These are phyloP conservation scores for Sutorius eximius DNA, from an alignment of 1,284 basidiomycete genomes.

Conservation along the genomic window DNA sequence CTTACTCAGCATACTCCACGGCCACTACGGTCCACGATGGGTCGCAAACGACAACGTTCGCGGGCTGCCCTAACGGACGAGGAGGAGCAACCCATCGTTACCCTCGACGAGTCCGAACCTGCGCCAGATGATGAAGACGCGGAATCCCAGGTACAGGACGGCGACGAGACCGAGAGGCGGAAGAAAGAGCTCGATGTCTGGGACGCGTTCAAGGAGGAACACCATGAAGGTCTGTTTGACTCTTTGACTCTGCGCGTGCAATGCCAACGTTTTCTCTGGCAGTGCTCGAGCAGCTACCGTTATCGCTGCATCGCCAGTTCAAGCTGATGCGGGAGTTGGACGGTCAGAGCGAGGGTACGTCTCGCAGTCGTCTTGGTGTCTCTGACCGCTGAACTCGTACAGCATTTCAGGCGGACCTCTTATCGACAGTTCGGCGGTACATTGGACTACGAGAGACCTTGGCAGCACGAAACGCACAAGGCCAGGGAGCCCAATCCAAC, in stretches of 20 bases:
- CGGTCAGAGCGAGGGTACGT: constrained; percentile 64
- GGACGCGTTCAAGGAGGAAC: constrained; percentile 77
- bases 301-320: constrained; percentile 81
- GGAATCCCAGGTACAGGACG: constrained; percentile 5
- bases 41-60: constrained; percentile 52
- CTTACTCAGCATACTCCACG: not conserved
- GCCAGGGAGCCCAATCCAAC: not conserved
- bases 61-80: constrained; percentile 41
- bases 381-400: constrained; percentile 8
- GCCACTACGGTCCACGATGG: constrained; percentile 13
- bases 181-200: constrained; percentile 66
- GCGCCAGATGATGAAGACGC: constrained; percentile 6
- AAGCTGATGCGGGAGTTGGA: constrained; percentile 82
- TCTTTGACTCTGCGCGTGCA: not conserved
- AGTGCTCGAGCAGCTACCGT: constrained; percentile 86
- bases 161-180: constrained; percentile 25
- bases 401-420: constrained; percentile 44
- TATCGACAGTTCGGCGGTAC: constrained; percentile 46
- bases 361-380: not conserved
- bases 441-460: constrained; percentile 38
- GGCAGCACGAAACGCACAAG: not conserved
- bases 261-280: not conserved
- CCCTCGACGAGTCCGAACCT: constrained; percentile 13
- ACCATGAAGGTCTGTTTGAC: constrained; percentile 62
- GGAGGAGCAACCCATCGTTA: constrained; percentile 9